Evolutionary conservation across 768 basidiomycete species (phyloP).

Genomic region (Lactarius hengduanensis): DNA sequence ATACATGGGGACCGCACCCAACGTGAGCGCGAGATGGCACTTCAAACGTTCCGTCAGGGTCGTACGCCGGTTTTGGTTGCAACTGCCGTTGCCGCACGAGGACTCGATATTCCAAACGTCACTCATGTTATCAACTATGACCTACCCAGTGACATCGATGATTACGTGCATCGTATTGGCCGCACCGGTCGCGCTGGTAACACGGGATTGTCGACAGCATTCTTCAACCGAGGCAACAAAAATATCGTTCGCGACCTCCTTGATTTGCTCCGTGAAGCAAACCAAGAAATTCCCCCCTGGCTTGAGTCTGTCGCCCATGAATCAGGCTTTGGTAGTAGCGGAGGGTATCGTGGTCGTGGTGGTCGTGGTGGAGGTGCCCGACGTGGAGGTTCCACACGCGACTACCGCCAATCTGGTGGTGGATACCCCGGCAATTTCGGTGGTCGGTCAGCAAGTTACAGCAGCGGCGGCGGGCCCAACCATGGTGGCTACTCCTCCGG

Average conservation of each 20-base stretch:
- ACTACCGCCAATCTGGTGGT: slow-evolving; percentile 41
- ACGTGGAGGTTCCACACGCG: slow-evolving; percentile 56
- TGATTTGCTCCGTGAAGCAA: slow-evolving; percentile 92
- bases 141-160: slow-evolving; percentile 95
- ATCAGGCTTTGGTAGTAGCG: slow-evolving; percentile 62
- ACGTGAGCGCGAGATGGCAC: slow-evolving; percentile 93
- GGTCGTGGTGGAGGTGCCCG: slow-evolving; percentile 54
- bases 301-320: slow-evolving; percentile 85
- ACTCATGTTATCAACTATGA: slow-evolving; percentile 99
- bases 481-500: slow-evolving; percentile 32
- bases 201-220: slow-evolving; percentile 92
- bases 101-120: slow-evolving; percentile 98
- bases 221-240: slow-evolving; percentile 92
- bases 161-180: slow-evolving; percentile 98
- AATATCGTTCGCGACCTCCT: slow-evolving; percentile 90
- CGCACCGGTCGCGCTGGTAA: slow-evolving; percentile 99
- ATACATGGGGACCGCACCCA: slow-evolving; percentile 99
- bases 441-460: slow-evolving; percentile 35
- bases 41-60: slow-evolving; percentile 93
- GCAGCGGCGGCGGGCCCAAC: slow-evolving; percentile 34
- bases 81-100: slow-evolving; percentile 98
- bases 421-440: slow-evolving; percentile 33
- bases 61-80: slow-evolving; percentile 96
- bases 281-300: slow-evolving; percentile 93
- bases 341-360: slow-evolving; percentile 48